These are phyloP conservation scores for Dioscorea cayenensis DNA, from an alignment of 116 monocot genomes.

Conservation along the genomic window DNA sequence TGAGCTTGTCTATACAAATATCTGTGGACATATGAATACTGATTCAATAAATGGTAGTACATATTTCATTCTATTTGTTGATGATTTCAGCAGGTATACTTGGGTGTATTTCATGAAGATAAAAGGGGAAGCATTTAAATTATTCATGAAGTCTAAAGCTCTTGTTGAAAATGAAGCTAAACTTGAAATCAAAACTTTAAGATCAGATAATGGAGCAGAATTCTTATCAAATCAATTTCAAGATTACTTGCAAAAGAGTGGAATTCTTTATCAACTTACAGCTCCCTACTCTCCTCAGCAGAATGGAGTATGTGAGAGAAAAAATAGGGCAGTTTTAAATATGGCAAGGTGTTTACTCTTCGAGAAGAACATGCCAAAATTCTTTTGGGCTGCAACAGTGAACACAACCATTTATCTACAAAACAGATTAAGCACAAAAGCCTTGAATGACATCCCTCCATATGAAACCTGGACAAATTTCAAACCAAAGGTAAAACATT, in stretches of 20 bases:
- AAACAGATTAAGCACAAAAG: background rate
- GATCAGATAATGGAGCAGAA: conserved; percentile 6
- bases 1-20: background rate
- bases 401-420: conserved; percentile 2
- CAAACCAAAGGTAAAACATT: background rate
- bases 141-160: background rate
- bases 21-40: background rate
- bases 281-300: background rate
- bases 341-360: background rate
- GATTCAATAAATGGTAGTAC: background rate
- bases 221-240: background rate
- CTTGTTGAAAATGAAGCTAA: background rate
- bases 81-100: background rate
- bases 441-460: background rate
- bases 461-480: background rate
- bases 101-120: conserved; percentile 1
- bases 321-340: conserved; percentile 1
- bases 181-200: background rate
- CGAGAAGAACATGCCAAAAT: background rate
- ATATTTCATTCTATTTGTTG: conserved; percentile 1
- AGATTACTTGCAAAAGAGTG: background rate
- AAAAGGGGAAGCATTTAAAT: background rate
- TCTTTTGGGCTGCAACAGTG: conserved; percentile 3
- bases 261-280: conserved; percentile 5
- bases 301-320: conserved; percentile 10